These are phyloP conservation scores for Henningerozyma blattae DNA, from an alignment of 805 yeast genomes.

Conservation along the genomic window DNA sequence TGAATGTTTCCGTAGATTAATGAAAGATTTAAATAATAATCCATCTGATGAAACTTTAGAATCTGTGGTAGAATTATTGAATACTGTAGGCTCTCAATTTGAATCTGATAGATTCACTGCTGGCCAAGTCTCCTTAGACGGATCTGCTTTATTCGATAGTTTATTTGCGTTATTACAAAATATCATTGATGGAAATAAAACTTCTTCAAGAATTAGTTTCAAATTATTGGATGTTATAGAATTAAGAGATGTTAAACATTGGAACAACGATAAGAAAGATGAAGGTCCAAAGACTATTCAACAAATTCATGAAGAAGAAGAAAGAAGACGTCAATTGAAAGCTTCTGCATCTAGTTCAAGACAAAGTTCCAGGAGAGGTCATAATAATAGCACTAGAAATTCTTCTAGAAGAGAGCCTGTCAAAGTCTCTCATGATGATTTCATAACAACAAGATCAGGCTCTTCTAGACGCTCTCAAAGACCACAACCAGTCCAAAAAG, in stretches of 20 bases:
- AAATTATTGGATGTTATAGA: slow-evolving; percentile 84
- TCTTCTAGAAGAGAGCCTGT: slow-evolving; percentile 15
- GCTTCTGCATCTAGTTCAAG: slow-evolving; percentile 24
- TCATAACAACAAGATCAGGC: slow-evolving; percentile 18
- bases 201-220: slow-evolving; percentile 74
- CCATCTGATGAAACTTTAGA: slow-evolving; percentile 89
- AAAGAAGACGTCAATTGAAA: slow-evolving; percentile 41
- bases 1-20: slow-evolving; percentile 53
- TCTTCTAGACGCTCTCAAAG: slow-evolving; percentile 19
- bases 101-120: slow-evolving; percentile 30
- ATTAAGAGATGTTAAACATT: slow-evolving; percentile 45
- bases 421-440: slow-evolving; percentile 15
- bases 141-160: slow-evolving; percentile 39
- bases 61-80: slow-evolving; percentile 70
- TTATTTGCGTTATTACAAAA: slow-evolving; percentile 45
- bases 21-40: slow-evolving; percentile 36
- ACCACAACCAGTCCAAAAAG: slow-evolving; percentile 11
- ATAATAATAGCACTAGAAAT: slow-evolving; percentile 11
- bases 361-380: slow-evolving; percentile 29
- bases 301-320: slow-evolving; percentile 83
- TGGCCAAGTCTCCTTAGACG: slow-evolving; percentile 26
- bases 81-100: slow-evolving; percentile 73
- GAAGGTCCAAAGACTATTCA: slow-evolving; percentile 89
- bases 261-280: slow-evolving; percentile 54
- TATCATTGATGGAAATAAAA: slow-evolving; percentile 39